Conservation (phyloP, 1,284 basidiomycete species). For the Ustilago tritici region DNA sequence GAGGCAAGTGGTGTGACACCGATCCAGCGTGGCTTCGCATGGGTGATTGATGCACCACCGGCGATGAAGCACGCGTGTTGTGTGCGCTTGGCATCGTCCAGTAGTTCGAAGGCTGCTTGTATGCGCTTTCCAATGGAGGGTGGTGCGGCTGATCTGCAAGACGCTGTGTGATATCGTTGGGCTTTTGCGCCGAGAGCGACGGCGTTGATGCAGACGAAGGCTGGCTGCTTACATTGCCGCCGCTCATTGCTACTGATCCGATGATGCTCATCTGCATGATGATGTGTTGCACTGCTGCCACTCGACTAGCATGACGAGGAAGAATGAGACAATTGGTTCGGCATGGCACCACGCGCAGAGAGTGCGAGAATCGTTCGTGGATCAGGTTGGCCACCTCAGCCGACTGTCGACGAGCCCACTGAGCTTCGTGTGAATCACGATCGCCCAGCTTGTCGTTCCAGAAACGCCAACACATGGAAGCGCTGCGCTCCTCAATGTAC, state of each 20-base stretch:
- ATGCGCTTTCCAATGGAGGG: conserved; percentile 44
- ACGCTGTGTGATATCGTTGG: conserved; percentile 35
- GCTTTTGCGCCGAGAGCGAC: conserved; percentile 26
- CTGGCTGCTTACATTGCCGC: conserved; percentile 17
- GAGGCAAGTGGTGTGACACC: conserved; percentile 39
- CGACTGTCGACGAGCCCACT: conserved; percentile 85
- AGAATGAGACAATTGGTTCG: conserved; percentile 76
- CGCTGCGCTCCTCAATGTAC: conserved; percentile 85
- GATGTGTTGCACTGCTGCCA: conserved; percentile 76
- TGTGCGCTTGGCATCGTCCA: conserved; percentile 47
- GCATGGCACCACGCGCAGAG: conserved; percentile 64
- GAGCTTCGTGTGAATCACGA: conserved; percentile 74
- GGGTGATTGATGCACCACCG: conserved; percentile 29
- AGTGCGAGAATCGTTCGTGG: conserved; percentile 71
- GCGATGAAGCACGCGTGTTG: conserved; percentile 33
- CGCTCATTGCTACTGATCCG: conserved; percentile 21
- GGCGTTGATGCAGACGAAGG: conserved; percentile 33
- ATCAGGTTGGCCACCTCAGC: conserved; percentile 91
- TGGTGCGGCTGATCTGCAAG: conserved; percentile 47
- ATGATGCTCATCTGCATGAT: conserved; percentile 59
- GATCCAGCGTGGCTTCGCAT: conserved; percentile 30
- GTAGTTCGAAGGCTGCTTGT: conserved; percentile 62
- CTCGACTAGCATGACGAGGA: conserved; percentile 84
- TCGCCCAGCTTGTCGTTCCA: conserved; percentile 74
- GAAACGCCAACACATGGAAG: conserved; percentile 85